phyloP scores from a whole-genome alignment of 179 eudicot species.

The Carnegiea gigantea region DNA sequence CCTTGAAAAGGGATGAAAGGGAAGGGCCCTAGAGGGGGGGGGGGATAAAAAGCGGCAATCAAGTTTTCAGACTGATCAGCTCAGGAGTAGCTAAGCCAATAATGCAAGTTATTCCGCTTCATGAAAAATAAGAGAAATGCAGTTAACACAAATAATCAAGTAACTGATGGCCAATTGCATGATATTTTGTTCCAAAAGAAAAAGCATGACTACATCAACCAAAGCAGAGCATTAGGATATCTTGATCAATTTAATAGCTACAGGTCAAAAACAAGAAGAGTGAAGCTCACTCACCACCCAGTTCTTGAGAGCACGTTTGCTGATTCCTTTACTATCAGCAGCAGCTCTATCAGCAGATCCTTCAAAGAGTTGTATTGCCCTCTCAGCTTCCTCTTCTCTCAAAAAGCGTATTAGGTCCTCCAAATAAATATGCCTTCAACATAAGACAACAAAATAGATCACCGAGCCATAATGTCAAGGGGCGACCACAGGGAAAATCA shows the following conservation, averaged over 20 bases:
- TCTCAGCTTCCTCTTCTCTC: slow-evolving; percentile 40
- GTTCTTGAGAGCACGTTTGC: slow-evolving; percentile 31
- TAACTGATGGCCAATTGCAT: no score
- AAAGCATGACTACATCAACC: no score
- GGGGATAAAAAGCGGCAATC: not conserved
- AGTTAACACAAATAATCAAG: no score
- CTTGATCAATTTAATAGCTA: no score
- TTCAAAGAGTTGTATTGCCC: slow-evolving; percentile 33
- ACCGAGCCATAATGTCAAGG: not conserved
- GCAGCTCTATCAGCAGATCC: slow-evolving; percentile 31
- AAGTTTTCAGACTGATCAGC: no score
- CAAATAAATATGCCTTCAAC: slow-evolving; percentile 34
- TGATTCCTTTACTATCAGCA: slow-evolving; percentile 34
- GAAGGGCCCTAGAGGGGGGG: no score
- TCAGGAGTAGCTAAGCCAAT: no score
- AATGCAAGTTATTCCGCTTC: no score
- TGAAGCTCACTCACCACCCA: slow-evolving; percentile 41
- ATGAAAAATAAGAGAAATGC: no score
- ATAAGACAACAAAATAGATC: slow-evolving; percentile 4
- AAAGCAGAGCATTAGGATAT: no score
- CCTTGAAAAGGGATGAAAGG: not conserved
- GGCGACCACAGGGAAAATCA: not conserved
- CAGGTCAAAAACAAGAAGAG: not conserved
- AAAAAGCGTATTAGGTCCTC: slow-evolving; percentile 36
- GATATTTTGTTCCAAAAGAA: no score